phyloP scores from a whole-genome alignment of 345 rosid species.

The Gossypium herbaceum region DNA sequence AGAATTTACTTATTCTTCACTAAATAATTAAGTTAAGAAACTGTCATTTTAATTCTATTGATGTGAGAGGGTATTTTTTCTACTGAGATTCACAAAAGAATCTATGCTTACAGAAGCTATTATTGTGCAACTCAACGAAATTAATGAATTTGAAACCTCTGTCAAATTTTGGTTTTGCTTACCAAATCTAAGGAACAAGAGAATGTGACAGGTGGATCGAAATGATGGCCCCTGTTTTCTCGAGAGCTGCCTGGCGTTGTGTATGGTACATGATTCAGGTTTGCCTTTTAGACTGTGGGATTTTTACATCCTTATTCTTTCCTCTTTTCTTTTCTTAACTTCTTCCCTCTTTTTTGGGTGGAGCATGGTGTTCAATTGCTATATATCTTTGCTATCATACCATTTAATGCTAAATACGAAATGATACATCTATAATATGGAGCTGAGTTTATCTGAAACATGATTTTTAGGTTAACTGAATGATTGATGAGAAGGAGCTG shows the following conservation, averaged over 20 bases:
- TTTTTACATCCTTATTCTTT: background rate
- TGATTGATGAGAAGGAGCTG: background rate
- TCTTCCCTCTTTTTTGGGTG: background rate
- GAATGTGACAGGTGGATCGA: slow-evolving; percentile 57
- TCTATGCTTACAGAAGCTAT: background rate
- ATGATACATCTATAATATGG: background rate
- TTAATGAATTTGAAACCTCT: slow-evolving; percentile 10
- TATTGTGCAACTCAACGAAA: background rate
- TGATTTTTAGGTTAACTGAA: background rate
- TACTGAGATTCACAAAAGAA: background rate
- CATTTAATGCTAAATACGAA: background rate
- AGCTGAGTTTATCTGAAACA: background rate
- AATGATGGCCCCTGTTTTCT: slow-evolving; percentile 84
- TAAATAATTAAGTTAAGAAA: background rate
- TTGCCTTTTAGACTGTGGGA: background rate
- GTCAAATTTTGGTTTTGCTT: background rate
- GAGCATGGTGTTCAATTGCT: background rate
- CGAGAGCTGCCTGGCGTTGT: slow-evolving; percentile 69
- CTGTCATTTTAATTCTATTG: background rate
- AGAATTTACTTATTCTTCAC: slow-evolving; percentile 1
- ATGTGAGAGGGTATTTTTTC: background rate
- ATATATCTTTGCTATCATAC: background rate
- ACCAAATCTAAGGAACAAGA: slow-evolving; percentile 14
- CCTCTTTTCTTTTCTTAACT: background rate
- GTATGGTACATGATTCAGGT: slow-evolving; percentile 86